Base-by-base conservation (phyloP, 192 early-diverging fungal species). In the Umbelopsis ramanniana region DNA sequence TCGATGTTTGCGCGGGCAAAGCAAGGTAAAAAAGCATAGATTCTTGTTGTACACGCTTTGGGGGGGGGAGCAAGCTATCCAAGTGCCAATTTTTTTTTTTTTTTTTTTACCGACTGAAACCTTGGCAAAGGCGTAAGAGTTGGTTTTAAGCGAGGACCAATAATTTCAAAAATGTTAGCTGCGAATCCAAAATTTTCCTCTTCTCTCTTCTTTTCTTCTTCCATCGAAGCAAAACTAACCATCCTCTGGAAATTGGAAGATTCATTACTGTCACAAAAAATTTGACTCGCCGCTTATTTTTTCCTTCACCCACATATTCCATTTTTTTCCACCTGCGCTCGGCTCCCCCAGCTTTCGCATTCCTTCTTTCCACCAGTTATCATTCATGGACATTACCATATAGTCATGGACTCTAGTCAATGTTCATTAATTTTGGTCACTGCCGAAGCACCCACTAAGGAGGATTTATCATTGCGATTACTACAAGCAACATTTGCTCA, bases 351-450 rank as follows among this genome's bases (percentile, higher is more conserved):
- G 40, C 40, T 43, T 43, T 43, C 40, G 40, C 40, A 43, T 43
- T 43, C 40, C 29, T 43, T 43, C 40, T 43, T 43, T 43, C 40
- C 11, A 43, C 40, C 40, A 43, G 11, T 43, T 43, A 43, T 43
- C 40, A 43, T 54, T 26, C 22, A 63, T 63, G 57, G 17, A 35
- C 57, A 63, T 63, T 63, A 19, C 35, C 14, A 38, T 63, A 63
- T 63, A 63, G 57, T 63, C 57, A 63, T 63, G 57, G 57, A 63
- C 57, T 63, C 57, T 37, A 63, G 57, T 63, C 57, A 63, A 63
- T 63, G 57, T 63, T 63, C 57, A 35, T 63, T 63, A 63, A 63
- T 63, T 35, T 35, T 29, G 57, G 57, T 63, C 48, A 50, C 48
- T 63, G 57, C 57, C 29, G 57, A 63, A 37, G 23, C 29, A 63